Evolutionary conservation across 768 basidiomycete genomes (phyloP).

Genomic region (Cystobasidium ongulense): DNA sequence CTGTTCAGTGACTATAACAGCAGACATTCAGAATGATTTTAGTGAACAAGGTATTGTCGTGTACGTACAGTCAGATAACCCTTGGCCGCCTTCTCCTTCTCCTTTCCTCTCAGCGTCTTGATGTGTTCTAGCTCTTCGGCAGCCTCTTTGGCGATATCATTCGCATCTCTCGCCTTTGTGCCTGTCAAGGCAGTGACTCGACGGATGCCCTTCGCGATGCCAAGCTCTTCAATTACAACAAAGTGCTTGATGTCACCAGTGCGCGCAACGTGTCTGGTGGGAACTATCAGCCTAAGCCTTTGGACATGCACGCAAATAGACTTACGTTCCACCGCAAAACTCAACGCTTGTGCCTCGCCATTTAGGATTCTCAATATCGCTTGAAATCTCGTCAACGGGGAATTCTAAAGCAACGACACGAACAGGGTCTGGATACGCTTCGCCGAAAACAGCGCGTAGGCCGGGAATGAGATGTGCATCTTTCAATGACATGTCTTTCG

Average conservation of each 20-base stretch:
- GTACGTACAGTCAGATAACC: conserved; percentile 61
- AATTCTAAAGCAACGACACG: conserved; percentile 86
- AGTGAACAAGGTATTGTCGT: no score
- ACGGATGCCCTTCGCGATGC: conserved; percentile 95
- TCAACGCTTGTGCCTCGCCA: conserved; percentile 89
- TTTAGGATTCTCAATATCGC: conserved; percentile 76
- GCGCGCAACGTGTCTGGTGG: conserved; percentile 73
- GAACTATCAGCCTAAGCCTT: neutral
- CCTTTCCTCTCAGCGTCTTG: conserved; percentile 56
- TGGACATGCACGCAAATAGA: neutral
- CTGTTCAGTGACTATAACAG: neutral
- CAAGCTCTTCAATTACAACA: conserved; percentile 87
- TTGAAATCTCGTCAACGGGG: conserved; percentile 72
- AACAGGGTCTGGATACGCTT: conserved; percentile 95
- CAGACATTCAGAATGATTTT: neutral
- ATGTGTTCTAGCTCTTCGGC: conserved; percentile 58
- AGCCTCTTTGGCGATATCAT: conserved; percentile 59
- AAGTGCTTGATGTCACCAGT: conserved; percentile 97
- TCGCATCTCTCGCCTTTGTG: conserved; percentile 77
- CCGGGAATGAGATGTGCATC: conserved; percentile 83
- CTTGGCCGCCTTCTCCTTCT: conserved; percentile 82
- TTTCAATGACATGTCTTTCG: conserved; percentile 71
- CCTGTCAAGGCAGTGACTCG: conserved; percentile 91
- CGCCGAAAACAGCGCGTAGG: conserved; percentile 90
- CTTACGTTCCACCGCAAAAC: conserved; percentile 96